Base-by-base conservation (phyloP, 192 early-diverging fungal genomes). In the Backusella liffmaniae region DNA sequence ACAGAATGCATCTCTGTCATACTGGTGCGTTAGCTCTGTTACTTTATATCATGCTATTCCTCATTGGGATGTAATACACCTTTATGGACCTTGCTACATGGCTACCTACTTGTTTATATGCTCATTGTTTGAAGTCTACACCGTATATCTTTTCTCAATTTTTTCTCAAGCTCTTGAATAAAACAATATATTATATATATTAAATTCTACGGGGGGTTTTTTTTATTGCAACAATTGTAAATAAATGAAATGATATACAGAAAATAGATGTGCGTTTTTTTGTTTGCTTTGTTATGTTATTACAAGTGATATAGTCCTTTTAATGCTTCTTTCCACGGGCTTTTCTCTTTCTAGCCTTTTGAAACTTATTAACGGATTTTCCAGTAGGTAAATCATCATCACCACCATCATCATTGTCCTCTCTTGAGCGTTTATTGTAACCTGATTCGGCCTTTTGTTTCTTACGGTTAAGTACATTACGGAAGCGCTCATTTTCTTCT, bases 401-500 rank as follows among this genome's bases (percentile, higher is more conserved):
- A 44, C 42, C 21, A 39, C 32, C 37, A 39, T 16, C 32, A 36
- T 67, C 66, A 37, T 37, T 18, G 1, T 44, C 68, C 34, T 71
- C 70, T 49, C 70, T 75, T 37, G 37, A 23, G 18, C 62, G 62
- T 36, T 77, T 77, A 21, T 82, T 75, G 35, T 68, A 73, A 13
- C 76, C 83, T 35, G 66, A 82, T 68, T 85, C 84, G 1, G 79
- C 73, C 10, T 80, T 81, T 59, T 79, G 80, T 36, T 85, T 83
- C 39, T 84, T 79, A 35, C 86, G 79, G 0, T 76, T 79, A 56
- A 87, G 66, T 1, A 87, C 86, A 67, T 86, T 89, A 49, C 76
- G 75, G 39, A 82, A 73, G 16, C 83, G 83, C 51, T 84, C 82
- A 39, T 86, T 81, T 18, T 74, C 78, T 32, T 81, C 76, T 67